phyloP scores from a whole-genome alignment of 139 green algal species.

The Microglena sp. region DNA sequence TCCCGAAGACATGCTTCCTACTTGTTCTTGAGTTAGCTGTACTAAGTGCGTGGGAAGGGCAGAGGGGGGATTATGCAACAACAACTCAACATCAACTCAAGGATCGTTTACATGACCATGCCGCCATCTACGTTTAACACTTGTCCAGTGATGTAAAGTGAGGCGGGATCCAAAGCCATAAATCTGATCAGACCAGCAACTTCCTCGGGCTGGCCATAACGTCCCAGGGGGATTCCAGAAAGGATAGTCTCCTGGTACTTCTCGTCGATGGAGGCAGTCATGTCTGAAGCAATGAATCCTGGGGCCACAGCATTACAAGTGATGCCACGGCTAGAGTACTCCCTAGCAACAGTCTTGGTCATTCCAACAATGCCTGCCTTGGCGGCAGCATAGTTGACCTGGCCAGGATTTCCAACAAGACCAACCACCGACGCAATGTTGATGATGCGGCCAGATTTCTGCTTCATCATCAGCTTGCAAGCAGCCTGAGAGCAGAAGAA shows the following conservation, averaged over 20 bases:
- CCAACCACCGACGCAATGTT: slow-evolving; percentile 98
- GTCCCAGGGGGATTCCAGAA: slow-evolving; percentile 70
- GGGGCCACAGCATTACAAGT: slow-evolving; percentile 78
- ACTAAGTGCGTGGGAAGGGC: no score
- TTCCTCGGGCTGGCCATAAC: slow-evolving; percentile 80
- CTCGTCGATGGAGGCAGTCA: slow-evolving; percentile 8
- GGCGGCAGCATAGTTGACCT: slow-evolving; percentile 12
- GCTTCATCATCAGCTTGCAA: slow-evolving; percentile 10
- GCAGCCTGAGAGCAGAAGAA: slow-evolving; percentile 76
- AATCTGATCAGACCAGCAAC: slow-evolving; percentile 81
- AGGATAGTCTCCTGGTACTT: slow-evolving; percentile 73
- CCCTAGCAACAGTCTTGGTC: slow-evolving; percentile 74
- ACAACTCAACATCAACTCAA: no score
- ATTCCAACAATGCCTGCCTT: slow-evolving; percentile 81
- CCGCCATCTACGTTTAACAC: slow-evolving; percentile 77
- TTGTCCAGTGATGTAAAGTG: slow-evolving; percentile 92
- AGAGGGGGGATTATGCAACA: no score
- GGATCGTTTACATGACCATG: slow-evolving; percentile 94
- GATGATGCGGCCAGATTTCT: slow-evolving; percentile 63
- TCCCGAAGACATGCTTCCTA: no score
- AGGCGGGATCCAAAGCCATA: slow-evolving; percentile 83
- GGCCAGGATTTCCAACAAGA: slow-evolving; percentile 83
- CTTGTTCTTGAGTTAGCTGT: no score
- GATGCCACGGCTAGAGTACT: slow-evolving; percentile 67
- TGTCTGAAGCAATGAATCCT: slow-evolving; percentile 82